These are phyloP conservation scores for Catharanthus roseus DNA, from an alignment of 257 asterid species.

Conservation along the genomic window DNA sequence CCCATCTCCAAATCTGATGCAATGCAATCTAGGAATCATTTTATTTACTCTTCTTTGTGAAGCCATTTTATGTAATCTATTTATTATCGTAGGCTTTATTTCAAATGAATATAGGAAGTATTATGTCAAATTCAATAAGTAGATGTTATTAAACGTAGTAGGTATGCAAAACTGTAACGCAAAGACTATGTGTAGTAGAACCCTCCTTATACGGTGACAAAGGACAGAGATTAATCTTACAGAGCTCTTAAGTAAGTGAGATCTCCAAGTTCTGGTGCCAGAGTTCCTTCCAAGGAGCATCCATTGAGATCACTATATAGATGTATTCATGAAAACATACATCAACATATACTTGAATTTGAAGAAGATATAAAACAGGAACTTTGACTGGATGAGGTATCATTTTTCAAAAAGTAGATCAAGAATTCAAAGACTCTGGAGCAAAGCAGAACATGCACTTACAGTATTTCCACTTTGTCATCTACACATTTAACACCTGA, in stretches of 20 bases:
- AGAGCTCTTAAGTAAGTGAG: slow-evolving; percentile 58
- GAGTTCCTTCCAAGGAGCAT: slow-evolving; percentile 52
- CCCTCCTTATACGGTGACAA: too few species aligned
- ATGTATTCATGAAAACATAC: not conserved
- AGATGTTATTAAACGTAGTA: not conserved
- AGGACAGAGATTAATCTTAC: slow-evolving; percentile 46
- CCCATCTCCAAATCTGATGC: not conserved
- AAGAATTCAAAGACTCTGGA: not conserved
- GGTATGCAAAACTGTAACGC: not conserved
- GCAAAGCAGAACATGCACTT: slow-evolving; percentile 30
- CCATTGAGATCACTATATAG: slow-evolving; percentile 70
- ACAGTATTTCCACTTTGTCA: slow-evolving; percentile 65
- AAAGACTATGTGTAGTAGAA: not conserved
- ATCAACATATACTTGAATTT: not conserved
- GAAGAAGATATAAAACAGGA: not conserved
- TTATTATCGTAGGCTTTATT: not conserved
- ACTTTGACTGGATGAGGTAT: not conserved
- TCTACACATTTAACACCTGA: slow-evolving; percentile 63
- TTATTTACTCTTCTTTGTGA: not conserved
- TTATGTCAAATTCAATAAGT: not conserved
- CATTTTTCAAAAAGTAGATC: not conserved
- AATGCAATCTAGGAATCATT: not conserved
- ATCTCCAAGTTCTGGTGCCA: slow-evolving; percentile 76
- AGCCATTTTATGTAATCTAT: not conserved
- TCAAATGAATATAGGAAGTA: not conserved